Evolutionary conservation across 768 basidiomycete species (phyloP).

Genomic region (Kwoniella bestiolae): DNA sequence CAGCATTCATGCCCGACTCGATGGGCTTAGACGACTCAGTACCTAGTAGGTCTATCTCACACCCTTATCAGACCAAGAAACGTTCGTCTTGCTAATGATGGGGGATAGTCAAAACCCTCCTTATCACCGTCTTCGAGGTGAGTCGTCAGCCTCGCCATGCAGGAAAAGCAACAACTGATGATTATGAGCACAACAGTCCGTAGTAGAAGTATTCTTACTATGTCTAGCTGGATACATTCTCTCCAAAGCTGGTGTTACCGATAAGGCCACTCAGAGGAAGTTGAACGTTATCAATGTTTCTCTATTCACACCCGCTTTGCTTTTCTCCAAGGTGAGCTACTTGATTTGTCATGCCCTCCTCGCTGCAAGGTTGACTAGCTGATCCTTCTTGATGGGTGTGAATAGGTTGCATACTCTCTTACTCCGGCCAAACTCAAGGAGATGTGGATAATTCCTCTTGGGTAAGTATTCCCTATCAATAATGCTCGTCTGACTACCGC

Average conservation of each 20-base stretch:
- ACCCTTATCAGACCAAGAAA: background rate
- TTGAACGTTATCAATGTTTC: constrained; percentile 68
- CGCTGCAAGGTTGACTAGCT: too few species aligned
- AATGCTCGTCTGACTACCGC: background rate
- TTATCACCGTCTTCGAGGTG: constrained; percentile 68
- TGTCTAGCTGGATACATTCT: constrained; percentile 78
- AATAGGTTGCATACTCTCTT: constrained; percentile 76
- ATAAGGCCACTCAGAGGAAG: constrained; percentile 75
- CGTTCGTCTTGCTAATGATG: background rate
- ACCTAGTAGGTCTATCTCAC: constrained; percentile 31
- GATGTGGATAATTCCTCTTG: constrained; percentile 57
- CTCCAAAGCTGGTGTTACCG: constrained; percentile 76
- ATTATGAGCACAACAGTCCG: constrained; percentile 65
- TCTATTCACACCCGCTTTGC: constrained; percentile 71
- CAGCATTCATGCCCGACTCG: background rate
- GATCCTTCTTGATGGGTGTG: background rate
- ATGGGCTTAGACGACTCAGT: constrained; percentile 29
- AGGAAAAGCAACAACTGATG: background rate
- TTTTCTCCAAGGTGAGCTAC: constrained; percentile 76
- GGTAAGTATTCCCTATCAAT: constrained; percentile 31
- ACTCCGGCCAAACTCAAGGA: constrained; percentile 63
- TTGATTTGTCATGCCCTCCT: background rate
- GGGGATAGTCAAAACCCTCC: constrained; percentile 59
- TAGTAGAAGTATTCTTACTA: constrained; percentile 82
- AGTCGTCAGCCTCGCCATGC: too few species aligned